phyloP scores from a whole-genome alignment of 2,329 filamentous ascomycete species.

The Aspergillus intermedius region DNA sequence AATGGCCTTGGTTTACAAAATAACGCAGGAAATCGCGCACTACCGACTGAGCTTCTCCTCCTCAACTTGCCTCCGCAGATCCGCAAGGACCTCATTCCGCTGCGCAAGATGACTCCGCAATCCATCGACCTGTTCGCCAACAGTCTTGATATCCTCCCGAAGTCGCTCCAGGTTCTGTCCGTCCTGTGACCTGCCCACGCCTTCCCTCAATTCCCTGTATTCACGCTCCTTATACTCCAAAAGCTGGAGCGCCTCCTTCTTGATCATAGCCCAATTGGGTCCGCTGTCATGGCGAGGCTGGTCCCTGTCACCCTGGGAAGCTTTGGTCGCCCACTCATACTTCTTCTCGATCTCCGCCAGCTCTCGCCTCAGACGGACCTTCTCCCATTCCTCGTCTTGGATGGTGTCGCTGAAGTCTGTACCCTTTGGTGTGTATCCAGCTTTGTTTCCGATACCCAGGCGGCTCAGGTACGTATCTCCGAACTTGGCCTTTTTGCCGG shows the following conservation, averaged over 20 bases:
- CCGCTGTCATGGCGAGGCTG: slow-evolving; percentile 57
- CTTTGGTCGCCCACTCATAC: slow-evolving; percentile 72
- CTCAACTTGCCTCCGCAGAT: slow-evolving; percentile 75
- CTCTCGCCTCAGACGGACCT: slow-evolving; percentile 89
- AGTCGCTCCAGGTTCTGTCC: slow-evolving; percentile 71
- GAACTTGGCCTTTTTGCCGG: slow-evolving; percentile 92
- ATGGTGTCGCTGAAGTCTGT: slow-evolving; percentile 85
- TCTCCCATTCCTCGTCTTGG: slow-evolving; percentile 91
- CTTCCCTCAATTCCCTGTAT: slow-evolving; percentile 66
- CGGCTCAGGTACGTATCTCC: slow-evolving; percentile 93
- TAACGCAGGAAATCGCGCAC: slow-evolving; percentile 5
- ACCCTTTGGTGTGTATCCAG: slow-evolving; percentile 71
- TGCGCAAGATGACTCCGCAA: slow-evolving; percentile 74
- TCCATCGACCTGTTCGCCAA: slow-evolving; percentile 91
- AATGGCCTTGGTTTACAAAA: neutral
- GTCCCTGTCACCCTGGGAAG: slow-evolving; percentile 57
- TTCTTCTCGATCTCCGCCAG: slow-evolving; percentile 82
- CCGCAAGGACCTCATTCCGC: slow-evolving; percentile 67
- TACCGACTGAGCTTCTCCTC: slow-evolving; percentile 62
- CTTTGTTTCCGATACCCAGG: slow-evolving; percentile 68
- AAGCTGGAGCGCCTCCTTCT: slow-evolving; percentile 87
- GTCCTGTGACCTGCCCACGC: slow-evolving; percentile 47
- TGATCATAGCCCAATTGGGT: slow-evolving; percentile 82
- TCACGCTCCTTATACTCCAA: slow-evolving; percentile 85
- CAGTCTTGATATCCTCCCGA: slow-evolving; percentile 76